Evolutionary conservation across 2,329 filamentous ascomycete genomes (phyloP).

Genomic region (Fusarium xylarioides): DNA sequence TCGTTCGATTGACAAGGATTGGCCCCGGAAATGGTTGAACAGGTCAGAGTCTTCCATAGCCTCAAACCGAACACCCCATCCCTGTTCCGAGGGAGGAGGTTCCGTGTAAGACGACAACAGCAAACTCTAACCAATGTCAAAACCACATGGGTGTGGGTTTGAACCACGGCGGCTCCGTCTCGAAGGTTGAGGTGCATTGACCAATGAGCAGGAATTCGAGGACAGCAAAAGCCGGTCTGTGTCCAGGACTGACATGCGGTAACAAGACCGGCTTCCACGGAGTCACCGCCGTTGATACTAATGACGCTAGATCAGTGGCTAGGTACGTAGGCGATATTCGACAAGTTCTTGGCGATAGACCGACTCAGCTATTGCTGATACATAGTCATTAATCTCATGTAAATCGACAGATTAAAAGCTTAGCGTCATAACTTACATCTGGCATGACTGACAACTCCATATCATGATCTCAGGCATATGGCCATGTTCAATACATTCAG

Average conservation of each 20-base stretch:
- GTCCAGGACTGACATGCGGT: conserved; percentile 23
- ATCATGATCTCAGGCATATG: conserved; percentile 1
- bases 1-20: conserved; percentile 3
- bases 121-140: neutral
- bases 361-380: neutral
- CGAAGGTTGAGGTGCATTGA: neutral
- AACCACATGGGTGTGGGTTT: neutral
- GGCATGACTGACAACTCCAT: conserved; percentile 1
- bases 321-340: neutral
- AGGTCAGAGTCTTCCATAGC: conserved; percentile 24
- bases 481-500: neutral
- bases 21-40: conserved; percentile 4
- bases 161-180: neutral
- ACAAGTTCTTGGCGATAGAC: conserved; percentile 2
- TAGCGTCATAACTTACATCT: neutral
- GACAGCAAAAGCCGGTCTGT: conserved; percentile 31
- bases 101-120: neutral
- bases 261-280: conserved; percentile 17
- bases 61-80: neutral
- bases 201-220: conserved; percentile 14
- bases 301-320: conserved; percentile 13
- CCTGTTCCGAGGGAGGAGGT: neutral
- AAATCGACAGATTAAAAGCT: neutral
- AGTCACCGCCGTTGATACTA: conserved; percentile 15
- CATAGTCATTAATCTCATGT: neutral